Percentiles rank a stretch among this genome's conserved stretches.
phyloP scores from a whole-genome alignment of 257 asterid genomes.

The Przewalskia tangutica region DNA sequence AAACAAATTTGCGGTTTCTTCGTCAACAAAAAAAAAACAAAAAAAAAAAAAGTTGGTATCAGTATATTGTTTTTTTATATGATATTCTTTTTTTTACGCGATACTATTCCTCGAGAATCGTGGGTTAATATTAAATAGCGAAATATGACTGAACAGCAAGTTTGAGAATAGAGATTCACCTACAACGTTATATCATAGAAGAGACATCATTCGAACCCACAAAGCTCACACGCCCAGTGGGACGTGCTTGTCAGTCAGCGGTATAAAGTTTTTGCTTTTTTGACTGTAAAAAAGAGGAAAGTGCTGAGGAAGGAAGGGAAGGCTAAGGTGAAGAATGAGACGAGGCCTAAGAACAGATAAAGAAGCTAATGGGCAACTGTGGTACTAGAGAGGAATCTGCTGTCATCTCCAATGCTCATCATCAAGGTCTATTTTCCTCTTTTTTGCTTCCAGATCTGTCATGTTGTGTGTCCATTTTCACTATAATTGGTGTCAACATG shows the following conservation, averaged over 20 bases:
- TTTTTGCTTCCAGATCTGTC: neutral
- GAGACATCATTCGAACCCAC: too few relatives aligned
- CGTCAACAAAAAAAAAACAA: too few relatives aligned
- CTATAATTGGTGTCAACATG: too few relatives aligned
- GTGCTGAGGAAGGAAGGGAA: slow-evolving; percentile 6
- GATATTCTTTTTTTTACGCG: too few relatives aligned
- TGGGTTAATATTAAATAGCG: too few relatives aligned
- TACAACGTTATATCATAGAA: too few relatives aligned
- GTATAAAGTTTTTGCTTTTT: neutral
- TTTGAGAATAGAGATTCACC: too few relatives aligned
- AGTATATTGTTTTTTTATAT: too few relatives aligned
- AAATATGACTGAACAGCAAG: too few relatives aligned
- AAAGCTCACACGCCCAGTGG: too few relatives aligned
- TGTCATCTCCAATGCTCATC: slow-evolving; percentile 84
- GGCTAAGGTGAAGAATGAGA: slow-evolving; percentile 31
- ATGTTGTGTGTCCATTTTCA: neutral
- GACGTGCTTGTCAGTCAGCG: neutral
- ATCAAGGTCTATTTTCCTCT: slow-evolving; percentile 39
- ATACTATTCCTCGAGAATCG: too few relatives aligned
- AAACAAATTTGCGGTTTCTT: too few relatives aligned
- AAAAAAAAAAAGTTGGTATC: neutral
- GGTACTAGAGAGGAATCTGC: slow-evolving; percentile 98
- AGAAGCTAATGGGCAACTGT: slow-evolving; percentile 75
- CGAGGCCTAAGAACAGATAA: slow-evolving; percentile 4
- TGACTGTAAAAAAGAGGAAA: neutral